A percentile compares a stretch with the other conserved stretches of the same genome.
These are phyloP conservation scores for Aspergillus puulaauensis DNA, from an alignment of 2,329 filamentous ascomycete genomes.

Conservation along the genomic window DNA sequence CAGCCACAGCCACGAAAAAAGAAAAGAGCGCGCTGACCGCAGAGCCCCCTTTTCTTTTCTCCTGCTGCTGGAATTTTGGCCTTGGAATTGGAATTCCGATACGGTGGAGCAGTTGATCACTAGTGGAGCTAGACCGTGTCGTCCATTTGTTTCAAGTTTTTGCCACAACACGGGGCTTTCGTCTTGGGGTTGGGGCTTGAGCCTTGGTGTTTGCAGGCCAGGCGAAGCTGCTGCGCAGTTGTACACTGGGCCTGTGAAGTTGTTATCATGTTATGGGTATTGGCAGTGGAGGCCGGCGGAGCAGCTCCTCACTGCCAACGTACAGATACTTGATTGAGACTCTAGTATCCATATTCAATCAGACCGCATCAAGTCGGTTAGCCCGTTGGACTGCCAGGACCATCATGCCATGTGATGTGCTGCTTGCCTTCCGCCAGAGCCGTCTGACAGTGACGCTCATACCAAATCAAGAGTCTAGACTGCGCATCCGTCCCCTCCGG, in stretches of 20 bases:
- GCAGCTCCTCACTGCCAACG: not conserved
- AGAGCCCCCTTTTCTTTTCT: not conserved
- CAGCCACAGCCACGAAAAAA: conserved; percentile 7
- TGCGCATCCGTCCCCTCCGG: not conserved
- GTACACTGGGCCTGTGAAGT: too few relatives aligned
- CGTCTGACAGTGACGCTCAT: too few relatives aligned
- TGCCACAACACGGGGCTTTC: not conserved
- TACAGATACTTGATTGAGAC: not conserved
- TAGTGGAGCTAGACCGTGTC: not conserved
- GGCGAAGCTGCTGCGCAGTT: too few relatives aligned
- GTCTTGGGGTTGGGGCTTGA: not conserved
- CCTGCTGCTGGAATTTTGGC: not conserved
- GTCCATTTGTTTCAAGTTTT: not conserved
- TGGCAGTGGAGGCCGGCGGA: not conserved
- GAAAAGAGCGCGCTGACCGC: not conserved
- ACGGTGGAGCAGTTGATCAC: not conserved
- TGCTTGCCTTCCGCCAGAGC: too few relatives aligned
- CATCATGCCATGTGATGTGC: too few relatives aligned
- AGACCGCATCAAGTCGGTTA: not conserved
- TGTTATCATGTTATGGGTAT: too few relatives aligned
- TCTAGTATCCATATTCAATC: not conserved
- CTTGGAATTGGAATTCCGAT: not conserved
- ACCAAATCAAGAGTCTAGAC: not conserved
- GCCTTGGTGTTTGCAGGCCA: not conserved
- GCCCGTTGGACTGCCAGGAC: too few relatives aligned